Percentiles rank a stretch among this genome's conserved stretches.
Conservation (phyloP, 306 rosid species). For the Acacia confusa region DNA sequence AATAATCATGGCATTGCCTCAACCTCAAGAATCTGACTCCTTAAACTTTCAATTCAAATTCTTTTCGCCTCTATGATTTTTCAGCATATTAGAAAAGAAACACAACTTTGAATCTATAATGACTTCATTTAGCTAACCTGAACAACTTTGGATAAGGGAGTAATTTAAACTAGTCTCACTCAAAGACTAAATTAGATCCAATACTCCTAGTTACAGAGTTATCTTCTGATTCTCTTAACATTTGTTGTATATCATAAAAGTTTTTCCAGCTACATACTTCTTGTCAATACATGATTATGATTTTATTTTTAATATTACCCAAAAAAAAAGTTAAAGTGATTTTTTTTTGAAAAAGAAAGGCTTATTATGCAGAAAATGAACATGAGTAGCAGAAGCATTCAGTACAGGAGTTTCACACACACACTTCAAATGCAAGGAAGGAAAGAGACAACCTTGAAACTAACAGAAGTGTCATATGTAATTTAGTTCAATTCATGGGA, state of each 20-base stretch:
- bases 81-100: neutral
- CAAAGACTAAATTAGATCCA: neutral
- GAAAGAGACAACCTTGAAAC: neutral
- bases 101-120: neutral
- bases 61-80: neutral
- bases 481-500: neutral
- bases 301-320: too few species aligned
- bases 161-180: neutral
- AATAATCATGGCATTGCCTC: conserved; percentile 27
- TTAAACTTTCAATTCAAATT: neutral
- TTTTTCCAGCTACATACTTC: neutral
- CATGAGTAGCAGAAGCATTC: neutral
- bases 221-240: neutral
- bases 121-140: conserved; percentile 3
- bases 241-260: neutral
- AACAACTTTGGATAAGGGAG: neutral
- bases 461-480: neutral
- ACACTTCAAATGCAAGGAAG: neutral
- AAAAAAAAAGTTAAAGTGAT: neutral
- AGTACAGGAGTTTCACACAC: neutral
- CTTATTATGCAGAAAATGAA: neutral
- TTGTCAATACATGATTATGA: too few species aligned
- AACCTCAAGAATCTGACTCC: conserved; percentile 26
- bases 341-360: too few species aligned
- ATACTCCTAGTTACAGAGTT: neutral